Evolutionary conservation across 148 eudicot species (phyloP).

Genomic region (Amaranthus hypochondriacus): DNA sequence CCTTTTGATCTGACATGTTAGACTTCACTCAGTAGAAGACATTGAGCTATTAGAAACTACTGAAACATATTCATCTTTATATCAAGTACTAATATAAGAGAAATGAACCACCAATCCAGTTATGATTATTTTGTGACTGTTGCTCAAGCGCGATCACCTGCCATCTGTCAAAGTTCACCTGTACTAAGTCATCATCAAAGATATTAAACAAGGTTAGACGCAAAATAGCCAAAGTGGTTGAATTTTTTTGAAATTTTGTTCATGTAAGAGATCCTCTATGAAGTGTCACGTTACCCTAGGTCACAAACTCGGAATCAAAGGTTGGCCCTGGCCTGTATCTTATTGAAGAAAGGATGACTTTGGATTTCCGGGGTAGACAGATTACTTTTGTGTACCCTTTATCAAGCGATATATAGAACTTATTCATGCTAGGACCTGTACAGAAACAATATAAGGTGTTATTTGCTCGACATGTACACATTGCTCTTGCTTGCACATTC

Average conservation of each 20-base stretch:
- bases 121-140: not conserved
- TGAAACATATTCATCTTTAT: not conserved
- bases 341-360: not conserved
- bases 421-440: not conserved
- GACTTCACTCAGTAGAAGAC: not conserved
- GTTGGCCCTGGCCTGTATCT: not conserved
- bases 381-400: not conserved
- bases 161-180: not conserved
- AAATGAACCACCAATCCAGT: slow-evolving; percentile 1
- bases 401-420: not conserved
- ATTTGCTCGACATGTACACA: not conserved
- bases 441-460: not conserved
- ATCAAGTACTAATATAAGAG: not conserved
- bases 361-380: not conserved
- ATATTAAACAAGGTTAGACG: not conserved
- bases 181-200: not conserved
- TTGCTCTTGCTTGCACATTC: not conserved
- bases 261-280: not conserved
- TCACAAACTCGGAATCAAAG: not conserved
- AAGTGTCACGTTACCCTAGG: not conserved
- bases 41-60: slow-evolving; percentile 4
- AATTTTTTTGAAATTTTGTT: not conserved
- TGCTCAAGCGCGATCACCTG: not conserved
- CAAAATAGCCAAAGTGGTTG: not conserved
- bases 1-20: not conserved